Evolutionary conservation across 2,329 filamentous ascomycete species (phyloP), one percentile per base, ranked within the genome.

Genomic region (Elsinoe perseae): DNA sequence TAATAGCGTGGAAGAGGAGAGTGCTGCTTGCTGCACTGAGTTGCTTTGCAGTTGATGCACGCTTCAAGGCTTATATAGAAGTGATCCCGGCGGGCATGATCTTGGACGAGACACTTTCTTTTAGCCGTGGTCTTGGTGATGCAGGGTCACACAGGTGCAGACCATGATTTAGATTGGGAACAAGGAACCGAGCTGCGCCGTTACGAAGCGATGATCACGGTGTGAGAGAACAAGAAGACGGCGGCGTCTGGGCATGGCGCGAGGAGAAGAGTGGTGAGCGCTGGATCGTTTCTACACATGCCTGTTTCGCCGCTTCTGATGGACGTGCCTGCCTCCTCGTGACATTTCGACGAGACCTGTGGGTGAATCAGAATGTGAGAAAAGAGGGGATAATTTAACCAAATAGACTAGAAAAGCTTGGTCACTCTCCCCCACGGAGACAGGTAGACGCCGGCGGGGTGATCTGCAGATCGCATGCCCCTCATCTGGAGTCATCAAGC

Each of bases 361-460:
- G 23, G 10, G 10, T 14, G 18, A 44, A n/a, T 21, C 10, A n/a
- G 20, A n/a, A 25, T 14, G 40, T 21, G 20, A 27, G 25, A 25
- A 27, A 42, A 12, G 40, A 25, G 40, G 40, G 40, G 20, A 44
- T 25, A 23, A 44, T 9, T 44, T n/a, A 44, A 44, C 9, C 20
- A 44, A 12, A 21, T 44, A 44, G 40, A 44, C 25, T 44, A 21
- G 12, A 44, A 44, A 44, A 44, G 40, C 40, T 44, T 44, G 32
- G 40, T 44, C n/a, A 18, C 12, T 21, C 7, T 12, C 14, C 40
- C 40, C 20, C 40, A 25, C 21, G 21, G 40, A n/a, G 40, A 12
- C 20, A 23, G 40, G 40, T 44, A 9, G 40, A 12, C 8, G 20
- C 40, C 40, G 40, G 40, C 25, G 40, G 40, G 40, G 40, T 44